Conservation (phyloP, 345 rosid genomes). For the Sisymbrium irio region DNA sequence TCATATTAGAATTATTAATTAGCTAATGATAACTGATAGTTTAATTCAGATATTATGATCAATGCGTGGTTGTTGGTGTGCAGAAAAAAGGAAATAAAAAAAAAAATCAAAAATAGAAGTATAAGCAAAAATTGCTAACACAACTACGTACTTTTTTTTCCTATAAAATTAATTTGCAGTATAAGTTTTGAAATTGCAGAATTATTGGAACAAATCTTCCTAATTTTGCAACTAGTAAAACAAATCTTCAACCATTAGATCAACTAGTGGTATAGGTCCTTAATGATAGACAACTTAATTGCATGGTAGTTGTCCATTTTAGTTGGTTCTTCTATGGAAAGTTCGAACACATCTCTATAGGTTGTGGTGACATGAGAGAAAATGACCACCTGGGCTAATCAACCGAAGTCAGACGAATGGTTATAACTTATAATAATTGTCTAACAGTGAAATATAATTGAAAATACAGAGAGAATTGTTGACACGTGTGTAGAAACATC, state of each 20-base stretch:
- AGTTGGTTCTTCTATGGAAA: neutral
- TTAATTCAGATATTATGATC: neutral
- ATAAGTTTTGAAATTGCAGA: neutral
- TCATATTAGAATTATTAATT: neutral
- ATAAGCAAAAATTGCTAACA: neutral
- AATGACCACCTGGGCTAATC: conserved; percentile 9
- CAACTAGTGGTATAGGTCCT: neutral
- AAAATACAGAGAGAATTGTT: neutral
- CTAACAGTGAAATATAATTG: neutral
- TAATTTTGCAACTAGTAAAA: neutral
- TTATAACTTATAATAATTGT: neutral
- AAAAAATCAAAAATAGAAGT: too few species aligned
- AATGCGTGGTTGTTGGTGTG: neutral
- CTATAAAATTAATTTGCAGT: neutral
- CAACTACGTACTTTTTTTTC: neutral
- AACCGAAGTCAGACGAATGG: conserved; percentile 4
- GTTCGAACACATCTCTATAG: conserved; percentile 5
- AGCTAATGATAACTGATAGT: neutral
- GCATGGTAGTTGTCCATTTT: neutral
- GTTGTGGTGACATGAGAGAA: neutral
- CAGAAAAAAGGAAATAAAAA: too few species aligned
- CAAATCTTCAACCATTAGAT: neutral
- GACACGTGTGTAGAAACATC: conserved; percentile 23
- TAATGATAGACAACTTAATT: neutral
- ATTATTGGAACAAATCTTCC: neutral